Percentiles rank a stretch among this genome's conserved stretches.
These are phyloP conservation scores for Termitomyces titanicus DNA, from an alignment of 768 basidiomycete species.

Conservation along the genomic window DNA sequence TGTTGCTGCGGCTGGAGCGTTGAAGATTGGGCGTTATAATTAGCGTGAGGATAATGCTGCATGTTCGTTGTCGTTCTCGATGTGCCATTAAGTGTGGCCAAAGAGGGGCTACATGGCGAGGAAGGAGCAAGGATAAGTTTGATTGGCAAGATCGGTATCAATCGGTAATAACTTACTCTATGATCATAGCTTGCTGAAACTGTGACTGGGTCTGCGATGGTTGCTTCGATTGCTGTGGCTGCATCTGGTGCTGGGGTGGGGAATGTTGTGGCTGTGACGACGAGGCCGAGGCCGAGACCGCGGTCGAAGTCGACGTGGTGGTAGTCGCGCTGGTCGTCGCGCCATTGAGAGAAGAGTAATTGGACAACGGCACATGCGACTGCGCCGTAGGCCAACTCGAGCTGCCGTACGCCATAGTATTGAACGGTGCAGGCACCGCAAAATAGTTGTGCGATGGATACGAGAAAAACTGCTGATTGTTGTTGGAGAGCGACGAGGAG, in stretches of 20 bases:
- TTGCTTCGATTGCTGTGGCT: conserved; percentile 23
- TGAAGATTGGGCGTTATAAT: conserved; percentile 32
- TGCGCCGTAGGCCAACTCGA: conserved; percentile 41
- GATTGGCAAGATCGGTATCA: conserved; percentile 7
- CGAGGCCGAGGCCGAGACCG: conserved; percentile 12
- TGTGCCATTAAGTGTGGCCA: conserved; percentile 52
- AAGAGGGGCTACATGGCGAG: conserved; percentile 60
- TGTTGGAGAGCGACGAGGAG: too few species aligned
- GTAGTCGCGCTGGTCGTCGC: conserved; percentile 50
- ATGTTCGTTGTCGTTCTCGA: conserved; percentile 29
- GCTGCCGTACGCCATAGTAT: conserved; percentile 54
- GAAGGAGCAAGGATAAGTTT: conserved; percentile 10
- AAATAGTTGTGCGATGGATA: conserved; percentile 37
- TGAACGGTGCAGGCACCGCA: conserved; percentile 42
- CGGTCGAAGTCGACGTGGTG: conserved; percentile 15
- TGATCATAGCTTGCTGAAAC: conserved; percentile 47
- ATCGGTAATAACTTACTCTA: conserved; percentile 55
- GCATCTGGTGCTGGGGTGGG: conserved; percentile 21
- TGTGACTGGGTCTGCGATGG: conserved; percentile 23
- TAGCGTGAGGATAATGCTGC: conserved; percentile 40
- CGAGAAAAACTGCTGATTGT: conserved; percentile 36
- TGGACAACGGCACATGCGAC: conserved; percentile 56
- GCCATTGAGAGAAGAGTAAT: conserved; percentile 74
- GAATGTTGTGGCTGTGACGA: conserved; percentile 19
- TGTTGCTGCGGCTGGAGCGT: conserved; percentile 24